Base-by-base conservation (phyloP, 2,329 filamentous ascomycete species). In the Microcera coccophila region DNA sequence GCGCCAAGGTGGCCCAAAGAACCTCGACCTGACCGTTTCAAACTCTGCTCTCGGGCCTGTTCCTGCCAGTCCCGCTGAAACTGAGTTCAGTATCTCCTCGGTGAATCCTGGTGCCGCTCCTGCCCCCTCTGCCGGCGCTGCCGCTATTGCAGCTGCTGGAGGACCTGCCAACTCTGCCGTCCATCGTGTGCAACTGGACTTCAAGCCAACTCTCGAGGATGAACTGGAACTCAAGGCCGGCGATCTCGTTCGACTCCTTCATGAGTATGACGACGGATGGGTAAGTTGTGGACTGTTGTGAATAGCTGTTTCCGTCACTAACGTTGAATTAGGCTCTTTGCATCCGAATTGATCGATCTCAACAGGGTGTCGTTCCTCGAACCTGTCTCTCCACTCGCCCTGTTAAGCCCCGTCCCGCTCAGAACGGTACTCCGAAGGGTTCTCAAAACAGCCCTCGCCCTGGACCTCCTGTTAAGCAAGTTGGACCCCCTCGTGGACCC, bases 251-350 rank as follows among this genome's bases (percentile, higher is more conserved):
- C 81, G 91, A 51, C 73, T 98, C 51, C 74, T 97, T 39, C 91
- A 97, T 61, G 90, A 95, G 68, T 98, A 97, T 59, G 93, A 98
- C 62, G 93, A 98, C 68, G 93, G 93, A 59, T 98, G 93, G 93
- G 87, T 91, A 78, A 78, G 86, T 76, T 16, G 31, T 42, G 33
- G 24, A 17, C 19, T 8, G 9, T 17, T 14, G 8, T 14, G 9
- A 4, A 26, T 4, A 10, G 29, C 12, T 26, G n/a, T 19, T 17
- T 5, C 22, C 8, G 37, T 7, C 35, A 53, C 63, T 67, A 64
- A 69, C 59, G 54, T 56, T 57, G 45, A 36, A 45, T 39, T 52
- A 90, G 87, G 88, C 90, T 60, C 87, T 97, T 42, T 96, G 90
- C 67, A 86, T 90, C 55, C 85, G 85, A 52, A 83, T 97, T 58